Percentiles rank a stretch among this genome's conserved stretches.
These are phyloP conservation scores for Cyberlindnera saturnus DNA, from an alignment of 805 yeast species.

Conservation along the genomic window DNA sequence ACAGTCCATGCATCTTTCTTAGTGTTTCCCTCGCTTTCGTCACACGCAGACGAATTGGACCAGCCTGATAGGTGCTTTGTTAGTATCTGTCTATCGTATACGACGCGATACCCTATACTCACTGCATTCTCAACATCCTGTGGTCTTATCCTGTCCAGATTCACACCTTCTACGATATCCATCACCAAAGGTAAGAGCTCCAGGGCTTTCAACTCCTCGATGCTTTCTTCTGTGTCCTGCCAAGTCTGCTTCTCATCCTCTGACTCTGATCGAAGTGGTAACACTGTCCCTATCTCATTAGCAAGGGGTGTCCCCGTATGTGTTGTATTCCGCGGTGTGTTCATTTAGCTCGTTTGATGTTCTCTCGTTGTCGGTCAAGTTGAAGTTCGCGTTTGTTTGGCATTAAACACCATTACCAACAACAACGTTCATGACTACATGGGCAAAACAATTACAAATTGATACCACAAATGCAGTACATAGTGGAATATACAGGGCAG, in stretches of 20 bases:
- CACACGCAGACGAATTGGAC: conserved; percentile 38
- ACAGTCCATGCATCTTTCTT: conserved; percentile 38
- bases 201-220: conserved; percentile 27
- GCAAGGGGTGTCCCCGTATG: too few relatives aligned
- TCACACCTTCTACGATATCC: conserved; percentile 35
- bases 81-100: not conserved
- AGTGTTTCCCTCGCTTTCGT: conserved; percentile 29
- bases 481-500: too few relatives aligned
- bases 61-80: conserved; percentile 26
- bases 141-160: conserved; percentile 33
- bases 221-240: conserved; percentile 11
- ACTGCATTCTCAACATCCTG: conserved; percentile 38
- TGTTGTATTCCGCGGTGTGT: too few relatives aligned
- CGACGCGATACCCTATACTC: conserved; percentile 10
- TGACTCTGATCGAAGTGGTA: not conserved
- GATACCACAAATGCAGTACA: too few relatives aligned
- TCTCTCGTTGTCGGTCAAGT: too few relatives aligned
- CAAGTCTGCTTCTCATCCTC: conserved; percentile 1
- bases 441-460: too few relatives aligned
- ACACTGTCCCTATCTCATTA: too few relatives aligned
- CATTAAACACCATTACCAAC: too few relatives aligned
- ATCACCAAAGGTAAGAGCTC: conserved; percentile 35
- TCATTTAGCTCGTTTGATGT: too few relatives aligned
- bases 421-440: too few relatives aligned
- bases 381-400: too few relatives aligned